Conservation (phyloP, 2,329 filamentous ascomycete species). For the Purpureocillium takamizusanense region DNA sequence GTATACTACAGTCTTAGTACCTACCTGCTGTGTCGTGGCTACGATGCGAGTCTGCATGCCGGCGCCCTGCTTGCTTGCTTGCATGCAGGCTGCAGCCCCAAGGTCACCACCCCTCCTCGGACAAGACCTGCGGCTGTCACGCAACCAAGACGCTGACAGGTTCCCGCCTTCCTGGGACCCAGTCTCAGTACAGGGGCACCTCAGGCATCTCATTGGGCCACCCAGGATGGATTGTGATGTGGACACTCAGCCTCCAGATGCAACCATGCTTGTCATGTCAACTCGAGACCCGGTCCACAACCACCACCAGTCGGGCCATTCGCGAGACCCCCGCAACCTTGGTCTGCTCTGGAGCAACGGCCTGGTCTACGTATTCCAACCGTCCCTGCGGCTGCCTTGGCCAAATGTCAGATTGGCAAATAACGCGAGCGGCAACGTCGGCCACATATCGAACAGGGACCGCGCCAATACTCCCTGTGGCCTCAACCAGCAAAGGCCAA, state of each 20-base stretch:
- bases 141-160: neutral
- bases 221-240: neutral
- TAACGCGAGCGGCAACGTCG: no score
- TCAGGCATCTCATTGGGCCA: constrained; percentile 1
- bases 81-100: neutral
- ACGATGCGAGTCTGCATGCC: no score
- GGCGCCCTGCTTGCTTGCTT: neutral
- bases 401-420: no score
- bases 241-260: neutral
- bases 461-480: no score
- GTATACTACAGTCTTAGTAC: no score
- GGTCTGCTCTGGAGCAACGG: neutral
- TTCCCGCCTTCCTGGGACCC: neutral
- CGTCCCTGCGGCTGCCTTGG: neutral
- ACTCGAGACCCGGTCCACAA: no score
- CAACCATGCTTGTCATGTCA: neutral
- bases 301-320: no score
- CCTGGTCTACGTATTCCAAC: neutral
- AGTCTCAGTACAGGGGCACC: neutral
- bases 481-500: no score
- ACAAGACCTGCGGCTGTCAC: neutral
- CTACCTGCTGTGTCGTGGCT: no score
- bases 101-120: no score
- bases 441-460: no score
- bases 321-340: no score